Evolutionary conservation across 2,329 filamentous ascomycete genomes (phyloP).

Genomic region (Penicillium polonicum): DNA sequence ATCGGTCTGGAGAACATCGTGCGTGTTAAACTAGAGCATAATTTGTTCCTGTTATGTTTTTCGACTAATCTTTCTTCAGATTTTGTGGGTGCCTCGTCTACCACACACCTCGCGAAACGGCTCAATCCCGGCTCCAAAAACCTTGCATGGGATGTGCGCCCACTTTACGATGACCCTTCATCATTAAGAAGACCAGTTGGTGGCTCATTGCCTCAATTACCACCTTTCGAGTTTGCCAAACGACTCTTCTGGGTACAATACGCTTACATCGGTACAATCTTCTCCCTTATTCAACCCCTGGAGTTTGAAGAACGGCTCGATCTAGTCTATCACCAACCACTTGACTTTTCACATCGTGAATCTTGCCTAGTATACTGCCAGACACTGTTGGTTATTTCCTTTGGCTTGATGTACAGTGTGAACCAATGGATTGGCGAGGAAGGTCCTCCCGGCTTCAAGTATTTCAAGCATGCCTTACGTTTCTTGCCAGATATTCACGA

Average conservation of each 20-base stretch:
- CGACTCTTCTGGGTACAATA: conserved; percentile 54
- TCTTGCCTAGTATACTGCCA: conserved; percentile 54
- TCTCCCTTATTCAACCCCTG: conserved; percentile 51
- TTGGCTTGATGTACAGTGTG: conserved; percentile 58
- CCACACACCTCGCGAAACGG: conserved; percentile 38
- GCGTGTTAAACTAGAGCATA: conserved; percentile 4
- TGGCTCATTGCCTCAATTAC: conserved; percentile 42
- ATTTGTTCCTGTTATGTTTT: not conserved
- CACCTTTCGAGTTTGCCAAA: conserved; percentile 53
- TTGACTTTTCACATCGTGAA: conserved; percentile 46
- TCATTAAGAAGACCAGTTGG: conserved; percentile 31
- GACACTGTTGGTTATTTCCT: conserved; percentile 54
- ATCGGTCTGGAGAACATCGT: conserved; percentile 39
- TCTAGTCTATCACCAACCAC: conserved; percentile 46
- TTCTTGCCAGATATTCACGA: conserved; percentile 58
- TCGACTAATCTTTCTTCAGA: conserved; percentile 17
- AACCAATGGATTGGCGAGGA: conserved; percentile 56
- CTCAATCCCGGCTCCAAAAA: conserved; percentile 35
- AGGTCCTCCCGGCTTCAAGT: conserved; percentile 57
- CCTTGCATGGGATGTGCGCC: conserved; percentile 38
- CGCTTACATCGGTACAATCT: conserved; percentile 58
- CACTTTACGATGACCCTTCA: conserved; percentile 36
- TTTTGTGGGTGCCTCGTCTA: conserved; percentile 36
- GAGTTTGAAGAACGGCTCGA: conserved; percentile 50
- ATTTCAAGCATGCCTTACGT: conserved; percentile 53